A percentile compares a stretch with the other conserved stretches of the same genome.
phyloP scores from a whole-genome alignment of 2,329 filamentous ascomycete species.

The Talaromyces albobiverticillius region DNA sequence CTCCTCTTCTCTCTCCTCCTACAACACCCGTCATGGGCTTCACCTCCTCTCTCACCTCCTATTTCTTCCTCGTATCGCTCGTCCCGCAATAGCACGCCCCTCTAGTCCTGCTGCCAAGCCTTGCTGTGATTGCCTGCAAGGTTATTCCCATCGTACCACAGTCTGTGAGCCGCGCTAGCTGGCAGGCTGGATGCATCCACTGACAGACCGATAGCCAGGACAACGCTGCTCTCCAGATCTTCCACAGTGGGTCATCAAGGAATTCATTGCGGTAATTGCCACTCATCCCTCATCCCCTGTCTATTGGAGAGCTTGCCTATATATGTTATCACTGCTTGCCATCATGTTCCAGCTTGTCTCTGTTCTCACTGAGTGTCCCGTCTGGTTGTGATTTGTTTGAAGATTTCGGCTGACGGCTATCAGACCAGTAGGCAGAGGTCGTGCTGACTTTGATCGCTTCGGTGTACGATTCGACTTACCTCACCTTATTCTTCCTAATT shows the following conservation, averaged over 20 bases:
- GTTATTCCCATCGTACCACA: slow-evolving; percentile 4
- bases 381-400: neutral
- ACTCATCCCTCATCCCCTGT: slow-evolving; percentile 3
- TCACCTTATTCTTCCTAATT: neutral
- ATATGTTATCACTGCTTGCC: neutral
- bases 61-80: neutral
- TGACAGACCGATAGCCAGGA: neutral
- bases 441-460: neutral
- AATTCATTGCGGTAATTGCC: slow-evolving; percentile 1
- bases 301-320: neutral
- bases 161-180: neutral
- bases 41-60: neutral
- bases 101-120: slow-evolving; percentile 1
- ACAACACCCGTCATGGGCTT: neutral
- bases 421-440: neutral
- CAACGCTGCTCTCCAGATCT: neutral
- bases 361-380: neutral
- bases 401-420: neutral
- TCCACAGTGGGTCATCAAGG: slow-evolving; percentile 8
- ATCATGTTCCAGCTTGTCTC: neutral
- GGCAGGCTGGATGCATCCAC: neutral
- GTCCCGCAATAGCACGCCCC: slow-evolving; percentile 1
- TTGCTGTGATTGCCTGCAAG: slow-evolving; percentile 14
- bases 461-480: neutral
- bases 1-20: neutral